Evolutionary conservation across 345 rosid genomes (phyloP).

Genomic region (Acer saccharum): DNA sequence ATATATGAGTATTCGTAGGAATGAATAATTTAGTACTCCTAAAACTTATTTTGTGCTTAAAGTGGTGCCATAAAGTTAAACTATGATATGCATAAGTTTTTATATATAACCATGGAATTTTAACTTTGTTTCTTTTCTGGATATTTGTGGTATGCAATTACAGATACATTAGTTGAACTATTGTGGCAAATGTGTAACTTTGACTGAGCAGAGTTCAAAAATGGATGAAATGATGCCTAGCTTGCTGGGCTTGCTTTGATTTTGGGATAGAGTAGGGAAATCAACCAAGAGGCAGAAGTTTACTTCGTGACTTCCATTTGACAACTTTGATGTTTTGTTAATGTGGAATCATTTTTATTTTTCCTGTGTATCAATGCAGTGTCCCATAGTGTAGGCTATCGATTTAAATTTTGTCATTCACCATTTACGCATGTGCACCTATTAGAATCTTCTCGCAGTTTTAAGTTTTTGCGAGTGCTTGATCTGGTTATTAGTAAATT

Average conservation of each 20-base stretch:
- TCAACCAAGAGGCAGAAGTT: background rate
- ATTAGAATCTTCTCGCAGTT: conserved; percentile 1
- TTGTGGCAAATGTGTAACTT: background rate
- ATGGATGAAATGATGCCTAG: background rate
- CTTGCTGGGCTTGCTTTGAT: background rate
- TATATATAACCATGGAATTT: background rate
- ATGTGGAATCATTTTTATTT: background rate
- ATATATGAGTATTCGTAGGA: no score
- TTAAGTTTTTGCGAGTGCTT: background rate
- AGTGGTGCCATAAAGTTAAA: no score
- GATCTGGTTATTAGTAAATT: background rate
- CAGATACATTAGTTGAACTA: background rate
- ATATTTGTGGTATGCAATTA: background rate
- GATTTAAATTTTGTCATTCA: conserved; percentile 5
- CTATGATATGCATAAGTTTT: no score
- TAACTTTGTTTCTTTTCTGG: background rate
- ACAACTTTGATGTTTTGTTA: background rate
- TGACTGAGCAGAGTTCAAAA: background rate
- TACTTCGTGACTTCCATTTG: background rate
- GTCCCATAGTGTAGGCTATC: background rate
- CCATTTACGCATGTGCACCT: background rate
- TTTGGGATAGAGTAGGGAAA: background rate
- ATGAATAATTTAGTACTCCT: no score
- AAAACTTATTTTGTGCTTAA: no score
- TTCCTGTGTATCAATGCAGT: background rate